These are phyloP conservation scores for Cryptococcus amylolentus DNA, from an alignment of 1,284 basidiomycete species.

Conservation along the genomic window DNA sequence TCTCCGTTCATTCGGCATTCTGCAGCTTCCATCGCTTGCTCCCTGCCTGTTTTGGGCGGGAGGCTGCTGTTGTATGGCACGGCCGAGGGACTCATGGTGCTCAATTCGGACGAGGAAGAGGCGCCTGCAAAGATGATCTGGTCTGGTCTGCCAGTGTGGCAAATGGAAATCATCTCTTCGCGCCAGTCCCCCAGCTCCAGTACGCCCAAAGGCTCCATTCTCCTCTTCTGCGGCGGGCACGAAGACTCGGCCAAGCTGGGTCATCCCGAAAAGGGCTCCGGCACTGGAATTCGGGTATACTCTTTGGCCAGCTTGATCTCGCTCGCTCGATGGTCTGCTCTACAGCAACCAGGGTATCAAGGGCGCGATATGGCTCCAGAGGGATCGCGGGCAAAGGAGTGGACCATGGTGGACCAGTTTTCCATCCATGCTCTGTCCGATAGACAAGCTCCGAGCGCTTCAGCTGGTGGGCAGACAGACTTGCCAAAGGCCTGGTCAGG, in stretches of 20 bases:
- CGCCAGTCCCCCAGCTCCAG: neutral
- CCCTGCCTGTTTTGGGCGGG: constrained; percentile 8
- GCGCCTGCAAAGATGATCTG: constrained; percentile 9
- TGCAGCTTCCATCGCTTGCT: constrained; percentile 7
- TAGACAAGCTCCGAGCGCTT: neutral
- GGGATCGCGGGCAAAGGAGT: constrained; percentile 1
- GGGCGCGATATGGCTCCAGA: constrained; percentile 8
- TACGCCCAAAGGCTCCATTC: constrained; percentile 11
- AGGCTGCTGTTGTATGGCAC: constrained; percentile 15
- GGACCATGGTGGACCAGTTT: constrained; percentile 6
- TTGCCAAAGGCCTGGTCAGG: constrained; percentile 1
- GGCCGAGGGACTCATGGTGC: constrained; percentile 9
- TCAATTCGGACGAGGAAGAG: constrained; percentile 8
- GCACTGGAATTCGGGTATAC: constrained; percentile 12
- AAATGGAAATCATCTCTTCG: constrained; percentile 5
- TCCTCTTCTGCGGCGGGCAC: constrained; percentile 12
- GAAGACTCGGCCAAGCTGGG: constrained; percentile 8
- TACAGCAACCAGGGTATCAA: constrained; percentile 1
- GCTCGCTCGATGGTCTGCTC: constrained; percentile 11
- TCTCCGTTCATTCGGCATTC: constrained; percentile 10
- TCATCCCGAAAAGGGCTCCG: constrained; percentile 9
- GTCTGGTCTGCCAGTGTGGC: constrained; percentile 19
- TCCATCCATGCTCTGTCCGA: neutral
- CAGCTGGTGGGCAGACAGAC: neutral
- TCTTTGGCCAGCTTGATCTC: constrained; percentile 9